Percentiles rank a stretch among this genome's conserved stretches.
Conservation (phyloP, 208 protist genomes). For the Wallacemonas sp. region DNA sequence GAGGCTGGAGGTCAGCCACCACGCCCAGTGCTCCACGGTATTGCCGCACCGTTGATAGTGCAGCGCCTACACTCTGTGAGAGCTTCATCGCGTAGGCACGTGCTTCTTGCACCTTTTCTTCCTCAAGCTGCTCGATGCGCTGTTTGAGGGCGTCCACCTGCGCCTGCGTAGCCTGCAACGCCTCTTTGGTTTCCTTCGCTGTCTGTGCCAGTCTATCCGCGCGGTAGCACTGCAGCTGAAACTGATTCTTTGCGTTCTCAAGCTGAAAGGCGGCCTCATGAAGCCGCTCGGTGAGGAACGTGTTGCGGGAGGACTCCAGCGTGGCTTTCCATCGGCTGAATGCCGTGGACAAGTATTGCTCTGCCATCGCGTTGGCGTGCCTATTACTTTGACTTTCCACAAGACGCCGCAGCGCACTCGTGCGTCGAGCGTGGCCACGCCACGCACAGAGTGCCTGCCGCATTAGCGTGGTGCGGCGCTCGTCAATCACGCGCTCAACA, state of each 20-base stretch:
- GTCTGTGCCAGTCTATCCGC: slow-evolving; percentile 65
- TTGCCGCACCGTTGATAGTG: slow-evolving; percentile 31
- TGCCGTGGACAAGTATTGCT: slow-evolving; percentile 24
- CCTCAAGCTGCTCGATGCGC: slow-evolving; percentile 42
- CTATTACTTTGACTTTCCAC: slow-evolving; percentile 34
- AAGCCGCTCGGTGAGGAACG: slow-evolving; percentile 80
- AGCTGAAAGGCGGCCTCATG: slow-evolving; percentile 81
- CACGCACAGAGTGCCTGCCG: slow-evolving; percentile 28
- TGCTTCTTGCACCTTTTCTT: slow-evolving; percentile 35
- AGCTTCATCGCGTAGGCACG: slow-evolving; percentile 53
- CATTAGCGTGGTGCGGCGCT: slow-evolving; percentile 36
- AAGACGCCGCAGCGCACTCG: slow-evolving; percentile 31
- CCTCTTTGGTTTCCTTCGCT: slow-evolving; percentile 41
- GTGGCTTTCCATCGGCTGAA: slow-evolving; percentile 76
- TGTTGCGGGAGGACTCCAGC: slow-evolving; percentile 61
- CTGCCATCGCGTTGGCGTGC: slow-evolving; percentile 19
- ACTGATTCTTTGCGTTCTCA: slow-evolving; percentile 88
- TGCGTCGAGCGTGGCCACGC: slow-evolving; percentile 34
- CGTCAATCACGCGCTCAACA: slow-evolving; percentile 32
- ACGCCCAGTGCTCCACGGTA: slow-evolving; percentile 21
- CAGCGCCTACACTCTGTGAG: slow-evolving; percentile 19
- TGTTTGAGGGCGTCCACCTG: slow-evolving; percentile 37
- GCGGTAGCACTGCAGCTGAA: slow-evolving; percentile 88
- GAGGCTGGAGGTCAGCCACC: slow-evolving; percentile 13
- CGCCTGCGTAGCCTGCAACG: slow-evolving; percentile 24